Evolutionary conservation across 768 basidiomycete genomes (phyloP).

Genomic region (Hebeloma cylindrosporum): DNA sequence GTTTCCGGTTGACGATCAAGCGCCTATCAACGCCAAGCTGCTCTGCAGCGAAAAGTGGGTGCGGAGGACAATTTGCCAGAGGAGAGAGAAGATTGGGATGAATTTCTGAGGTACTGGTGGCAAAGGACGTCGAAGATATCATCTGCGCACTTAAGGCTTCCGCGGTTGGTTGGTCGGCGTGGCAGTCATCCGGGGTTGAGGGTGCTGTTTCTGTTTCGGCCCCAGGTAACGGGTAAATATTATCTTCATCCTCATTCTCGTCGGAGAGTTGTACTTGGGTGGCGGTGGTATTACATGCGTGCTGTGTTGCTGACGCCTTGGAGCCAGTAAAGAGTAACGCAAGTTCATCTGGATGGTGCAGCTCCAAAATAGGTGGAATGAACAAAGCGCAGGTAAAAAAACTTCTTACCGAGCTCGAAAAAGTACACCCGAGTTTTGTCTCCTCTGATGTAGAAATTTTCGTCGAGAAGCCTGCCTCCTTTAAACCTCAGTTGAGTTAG

Average conservation of each 20-base stretch:
- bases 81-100: constrained; percentile 42
- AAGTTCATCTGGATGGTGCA: constrained; percentile 61
- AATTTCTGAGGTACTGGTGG: constrained; percentile 18
- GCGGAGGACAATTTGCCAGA: constrained; percentile 35
- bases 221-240: constrained; percentile 2
- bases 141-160: constrained; percentile 11
- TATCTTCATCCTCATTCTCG: constrained; percentile 19
- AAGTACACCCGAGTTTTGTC: constrained; percentile 98
- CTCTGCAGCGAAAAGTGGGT: constrained; percentile 74
- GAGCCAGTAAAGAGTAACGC: constrained; percentile 77
- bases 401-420: constrained; percentile 73
- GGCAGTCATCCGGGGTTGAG: not conserved
- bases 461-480: constrained; percentile 79
- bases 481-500: constrained; percentile 95
- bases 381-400: not conserved
- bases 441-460: constrained; percentile 94
- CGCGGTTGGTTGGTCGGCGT: not conserved
- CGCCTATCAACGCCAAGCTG: constrained; percentile 90
- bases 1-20: constrained; percentile 89
- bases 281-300: constrained; percentile 30
- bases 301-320: constrained; percentile 34
- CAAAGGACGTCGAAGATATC: constrained; percentile 3
- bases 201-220: constrained; percentile 6
- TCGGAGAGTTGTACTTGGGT: constrained; percentile 40
- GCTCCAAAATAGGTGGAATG: constrained; percentile 2